A percentile compares a stretch with the other conserved stretches of the same genome.
phyloP scores from a whole-genome alignment of 2,329 filamentous ascomycete genomes.

The Mycocentrospora acerina region DNA sequence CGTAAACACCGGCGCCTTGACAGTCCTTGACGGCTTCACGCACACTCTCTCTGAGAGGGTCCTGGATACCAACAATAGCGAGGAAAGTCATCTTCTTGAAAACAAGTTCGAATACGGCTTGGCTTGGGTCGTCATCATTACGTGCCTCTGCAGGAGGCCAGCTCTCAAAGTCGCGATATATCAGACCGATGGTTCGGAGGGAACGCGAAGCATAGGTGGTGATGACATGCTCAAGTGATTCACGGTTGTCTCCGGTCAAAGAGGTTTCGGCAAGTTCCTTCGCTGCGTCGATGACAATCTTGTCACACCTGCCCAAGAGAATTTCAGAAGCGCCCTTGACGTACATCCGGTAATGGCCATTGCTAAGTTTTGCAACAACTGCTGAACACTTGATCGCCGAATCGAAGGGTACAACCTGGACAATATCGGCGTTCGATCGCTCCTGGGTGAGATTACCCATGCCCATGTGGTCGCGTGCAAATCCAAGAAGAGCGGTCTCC shows the following conservation, averaged over 20 bases:
- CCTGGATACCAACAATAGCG: constrained; percentile 76
- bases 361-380: constrained; percentile 58
- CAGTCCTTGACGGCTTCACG: constrained; percentile 70
- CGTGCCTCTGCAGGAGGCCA: constrained; percentile 71
- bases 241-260: constrained; percentile 59
- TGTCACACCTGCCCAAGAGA: constrained; percentile 50
- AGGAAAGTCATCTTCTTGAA: constrained; percentile 74
- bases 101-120: constrained; percentile 67
- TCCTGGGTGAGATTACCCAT: constrained; percentile 64
- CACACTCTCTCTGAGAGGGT: constrained; percentile 76
- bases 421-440: constrained; percentile 62
- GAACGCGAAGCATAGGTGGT: constrained; percentile 77
- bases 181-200: constrained; percentile 79
- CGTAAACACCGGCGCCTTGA: constrained; percentile 73
- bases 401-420: constrained; percentile 62
- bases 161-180: constrained; percentile 79
- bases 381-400: constrained; percentile 71
- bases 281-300: constrained; percentile 60
- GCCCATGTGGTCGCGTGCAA: constrained; percentile 65
- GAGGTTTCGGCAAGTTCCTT: constrained; percentile 56
- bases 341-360: constrained; percentile 59
- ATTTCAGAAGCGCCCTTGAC: constrained; percentile 57
- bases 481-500: constrained; percentile 71
- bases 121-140: constrained; percentile 62
- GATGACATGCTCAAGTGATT: constrained; percentile 67